Evolutionary conservation across 225 moss, liverwort and hornwort genomes (phyloP).

Genomic region (Ulota crispa): DNA sequence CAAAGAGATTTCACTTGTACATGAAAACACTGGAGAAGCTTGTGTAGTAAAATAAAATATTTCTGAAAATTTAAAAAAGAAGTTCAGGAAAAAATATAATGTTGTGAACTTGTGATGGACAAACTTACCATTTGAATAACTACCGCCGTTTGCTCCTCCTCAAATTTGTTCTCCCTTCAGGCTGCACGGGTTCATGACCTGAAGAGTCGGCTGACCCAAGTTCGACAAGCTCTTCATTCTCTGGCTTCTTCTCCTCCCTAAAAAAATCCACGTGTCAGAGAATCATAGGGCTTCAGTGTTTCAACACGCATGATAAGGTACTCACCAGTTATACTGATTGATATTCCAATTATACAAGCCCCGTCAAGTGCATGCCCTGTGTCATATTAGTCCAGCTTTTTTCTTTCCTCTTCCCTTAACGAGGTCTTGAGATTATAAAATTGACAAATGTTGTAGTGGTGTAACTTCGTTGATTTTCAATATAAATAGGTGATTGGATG

Average conservation of each 20-base stretch:
- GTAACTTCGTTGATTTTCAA: slow-evolving; percentile 13
- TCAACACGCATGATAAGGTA: background rate
- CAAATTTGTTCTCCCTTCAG: slow-evolving; percentile 16
- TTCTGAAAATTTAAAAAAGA: background rate
- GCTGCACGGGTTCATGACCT: slow-evolving; percentile 30
- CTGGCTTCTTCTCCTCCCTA: slow-evolving; percentile 36
- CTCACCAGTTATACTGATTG: slow-evolving; percentile 7
- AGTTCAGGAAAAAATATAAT: background rate
- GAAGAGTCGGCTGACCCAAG: slow-evolving; percentile 34
- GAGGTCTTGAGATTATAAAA: slow-evolving; percentile 24
- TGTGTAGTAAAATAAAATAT: too few relatives aligned
- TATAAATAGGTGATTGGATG: slow-evolving; percentile 17
- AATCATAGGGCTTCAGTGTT: slow-evolving; percentile 19
- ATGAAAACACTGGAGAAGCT: background rate
- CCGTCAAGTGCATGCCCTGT: slow-evolving; percentile 10
- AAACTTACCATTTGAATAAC: slow-evolving; percentile 21
- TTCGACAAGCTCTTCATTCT: slow-evolving; percentile 38
- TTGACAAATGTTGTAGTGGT: slow-evolving; percentile 15
- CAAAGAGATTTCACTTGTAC: background rate
- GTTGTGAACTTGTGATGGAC: background rate
- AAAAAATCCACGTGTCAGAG: slow-evolving; percentile 23
- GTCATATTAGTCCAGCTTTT: slow-evolving; percentile 20
- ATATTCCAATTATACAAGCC: slow-evolving; percentile 12
- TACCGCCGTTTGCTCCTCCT: slow-evolving; percentile 23
- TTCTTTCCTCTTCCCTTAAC: slow-evolving; percentile 18